Evolutionary conservation across 2,329 filamentous ascomycete species (phyloP).

Genomic region (Fusarium hostae): DNA sequence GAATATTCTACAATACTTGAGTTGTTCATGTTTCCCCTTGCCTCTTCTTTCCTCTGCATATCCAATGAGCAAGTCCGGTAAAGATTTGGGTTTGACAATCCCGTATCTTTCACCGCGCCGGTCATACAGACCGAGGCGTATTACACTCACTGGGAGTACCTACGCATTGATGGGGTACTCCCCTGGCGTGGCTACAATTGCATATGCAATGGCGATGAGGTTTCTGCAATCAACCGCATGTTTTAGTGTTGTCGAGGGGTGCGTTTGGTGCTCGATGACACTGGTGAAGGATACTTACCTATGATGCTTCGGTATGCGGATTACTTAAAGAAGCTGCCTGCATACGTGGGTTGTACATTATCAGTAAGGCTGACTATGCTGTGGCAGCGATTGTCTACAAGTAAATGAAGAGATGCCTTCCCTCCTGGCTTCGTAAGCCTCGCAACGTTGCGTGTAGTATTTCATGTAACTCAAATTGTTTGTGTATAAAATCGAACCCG

Average conservation of each 20-base stretch:
- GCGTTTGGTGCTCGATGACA: not conserved
- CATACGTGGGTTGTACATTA: not conserved
- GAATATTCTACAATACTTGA: not conserved
- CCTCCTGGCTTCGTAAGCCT: not conserved
- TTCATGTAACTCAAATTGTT: not conserved
- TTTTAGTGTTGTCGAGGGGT: not conserved
- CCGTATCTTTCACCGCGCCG: not conserved
- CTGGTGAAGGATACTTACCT: not conserved
- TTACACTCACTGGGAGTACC: not conserved
- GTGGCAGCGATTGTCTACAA: not conserved
- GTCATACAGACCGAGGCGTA: not conserved
- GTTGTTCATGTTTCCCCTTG: not conserved
- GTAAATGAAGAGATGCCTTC: not conserved
- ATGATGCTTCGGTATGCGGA: not conserved
- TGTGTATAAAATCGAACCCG: too few species aligned
- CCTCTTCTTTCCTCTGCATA: not conserved
- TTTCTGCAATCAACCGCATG: not conserved
- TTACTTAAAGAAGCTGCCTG: not conserved
- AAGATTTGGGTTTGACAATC: not conserved
- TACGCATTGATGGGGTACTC: not conserved
- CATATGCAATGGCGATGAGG: not conserved
- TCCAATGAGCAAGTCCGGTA: not conserved
- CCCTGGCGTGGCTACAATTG: not conserved
- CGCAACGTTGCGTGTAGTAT: not conserved
- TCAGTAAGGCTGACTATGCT: accelerated